Evolutionary conservation across 129 eudicot species (phyloP), one percentile per base, ranked within the genome.

Genomic region (Centaurea solstitialis): DNA sequence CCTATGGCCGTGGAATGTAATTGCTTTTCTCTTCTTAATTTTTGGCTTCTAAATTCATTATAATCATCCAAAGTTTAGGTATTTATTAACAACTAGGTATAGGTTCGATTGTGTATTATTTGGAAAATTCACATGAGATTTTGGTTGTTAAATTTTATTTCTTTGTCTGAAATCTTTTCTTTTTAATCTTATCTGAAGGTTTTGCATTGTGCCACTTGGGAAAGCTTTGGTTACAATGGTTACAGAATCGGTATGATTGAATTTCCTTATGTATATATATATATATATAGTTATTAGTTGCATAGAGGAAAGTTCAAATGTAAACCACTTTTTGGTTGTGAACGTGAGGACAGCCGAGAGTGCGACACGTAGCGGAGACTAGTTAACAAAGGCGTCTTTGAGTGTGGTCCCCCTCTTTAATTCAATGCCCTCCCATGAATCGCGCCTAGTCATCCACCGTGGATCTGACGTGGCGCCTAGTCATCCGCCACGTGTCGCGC

Each of bases 1-100:
- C 88, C 9, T 88, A 92, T 71, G 97, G 97, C 78, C 93, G 97
- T 74, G 91, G 91, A 87, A 89, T 91, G 97, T 91, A 91, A 65
- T 59, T 71, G 18, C 20, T 53, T 75, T 21, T 47, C 17, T 21
- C 24, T 35, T 28, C 6, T 64, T n/a, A n/a, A n/a, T n/a, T 33
- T 67, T 57, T 39, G 24, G 57, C 28, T 64, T 76, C 8, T 62
- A 26, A 40, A 22, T 62, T 38, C 6, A 18, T 64, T 62, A 22
- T 35, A 13, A 4, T 22, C 61, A 8, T 57, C n/a, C 9, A n/a
- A 18, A 53, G 20, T 43, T 68, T 47, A 43, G 75, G 76, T 67
- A 9, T 67, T 43, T 17, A 18, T 43, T 17, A 18, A 2, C 17
- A 15, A 18, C 24, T 33, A 30, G 70, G 45, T 38, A n/a, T 33